Base-by-base conservation (phyloP, 73 alveolate genomes). In the Tetrahymena thermophila region DNA sequence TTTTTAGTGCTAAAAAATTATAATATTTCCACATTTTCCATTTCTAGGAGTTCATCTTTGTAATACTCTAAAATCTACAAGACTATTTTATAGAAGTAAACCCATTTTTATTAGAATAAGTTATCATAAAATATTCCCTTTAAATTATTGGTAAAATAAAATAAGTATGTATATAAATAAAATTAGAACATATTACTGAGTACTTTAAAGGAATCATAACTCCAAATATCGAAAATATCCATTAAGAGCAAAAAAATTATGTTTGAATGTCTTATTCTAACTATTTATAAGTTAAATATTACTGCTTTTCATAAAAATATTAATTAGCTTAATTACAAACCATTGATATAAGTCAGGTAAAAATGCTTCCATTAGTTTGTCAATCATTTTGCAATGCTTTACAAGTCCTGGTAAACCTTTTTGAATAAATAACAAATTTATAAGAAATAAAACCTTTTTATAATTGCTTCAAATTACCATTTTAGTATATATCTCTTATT, bases 401-500 rank as follows among this genome's bases (percentile, higher is more conserved):
- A 93, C 34, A 85, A 95, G 93, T 25, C 97, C 97, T 31, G 97
- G 97, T 43, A 95, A 93, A 93, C 93, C 97, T 94, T 42, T 6
- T 31, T 84, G 44, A 71, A 23, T 71, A 13, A 19, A 71, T 56
- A 71, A 25, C n/a, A 25, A 71, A n/a, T 11, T 71, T 58, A 7
- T 40, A 40, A 40, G 10, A 7, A 25, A 25, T 28, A 13, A 57
- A n/a, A 16, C 4, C 0, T n/a, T 28, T 31, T 4, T n/a, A 58
- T 17, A 23, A 85, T 43, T 43, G 15, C n/a, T 43, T 35, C 35
- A 25, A 42, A 94, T 56, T 95, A 95, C 97, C 94, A 56, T 85
- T 94, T 95, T 93, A 84, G 71, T 83, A 97, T 19, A 96, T 96
- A 38, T 97, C 97, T 84, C 97, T 96, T 44, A 97, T 37, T 37